A percentile compares a stretch with the other conserved stretches of the same genome.
phyloP scores from a whole-genome alignment of 768 basidiomycete genomes.

The Auricularia cornea region DNA sequence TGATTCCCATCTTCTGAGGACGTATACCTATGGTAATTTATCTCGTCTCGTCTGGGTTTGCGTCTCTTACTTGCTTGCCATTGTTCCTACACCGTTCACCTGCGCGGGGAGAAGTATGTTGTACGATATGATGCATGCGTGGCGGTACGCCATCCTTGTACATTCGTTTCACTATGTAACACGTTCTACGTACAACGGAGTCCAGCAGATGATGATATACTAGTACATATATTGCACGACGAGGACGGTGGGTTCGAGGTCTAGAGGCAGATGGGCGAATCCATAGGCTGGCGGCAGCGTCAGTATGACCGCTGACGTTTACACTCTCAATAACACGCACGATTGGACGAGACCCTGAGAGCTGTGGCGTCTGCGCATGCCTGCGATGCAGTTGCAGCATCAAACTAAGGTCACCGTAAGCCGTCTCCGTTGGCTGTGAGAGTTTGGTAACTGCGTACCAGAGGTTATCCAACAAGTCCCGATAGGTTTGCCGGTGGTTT shows the following conservation, averaged over 20 bases:
- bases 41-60: not conserved
- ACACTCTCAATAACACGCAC: not conserved
- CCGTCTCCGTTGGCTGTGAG: not conserved
- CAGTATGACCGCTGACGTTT: not conserved
- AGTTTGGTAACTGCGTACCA: not conserved
- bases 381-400: not conserved
- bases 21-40: not conserved
- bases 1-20: not conserved
- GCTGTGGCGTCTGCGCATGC: not conserved
- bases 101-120: no score
- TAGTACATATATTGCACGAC: no score
- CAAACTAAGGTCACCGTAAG: not conserved
- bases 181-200: no score
- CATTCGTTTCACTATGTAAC: no score
- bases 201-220: no score
- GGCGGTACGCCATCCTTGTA: no score
- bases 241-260: no score
- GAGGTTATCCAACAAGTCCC: not conserved
- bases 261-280: not conserved
- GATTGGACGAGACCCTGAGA: not conserved
- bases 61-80: no score
- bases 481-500: not conserved
- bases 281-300: not conserved
- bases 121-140: no score
- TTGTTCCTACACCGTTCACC: no score